Evolutionary conservation across 2,329 filamentous ascomycete species (phyloP).

Genomic region (Cladosporium phlei): DNA sequence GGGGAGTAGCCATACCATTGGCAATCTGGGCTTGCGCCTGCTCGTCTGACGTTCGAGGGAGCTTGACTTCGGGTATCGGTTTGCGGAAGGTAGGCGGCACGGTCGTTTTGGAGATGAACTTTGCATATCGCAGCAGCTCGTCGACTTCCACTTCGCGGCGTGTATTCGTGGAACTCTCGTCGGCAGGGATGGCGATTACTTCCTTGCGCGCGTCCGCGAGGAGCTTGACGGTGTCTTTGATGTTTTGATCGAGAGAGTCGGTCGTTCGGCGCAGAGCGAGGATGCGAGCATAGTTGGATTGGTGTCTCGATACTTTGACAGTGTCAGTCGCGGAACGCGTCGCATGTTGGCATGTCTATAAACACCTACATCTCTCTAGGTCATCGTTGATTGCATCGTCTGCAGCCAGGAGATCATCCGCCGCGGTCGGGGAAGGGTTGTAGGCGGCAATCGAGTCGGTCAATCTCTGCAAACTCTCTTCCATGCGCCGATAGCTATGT

Average conservation of each 20-base stretch:
- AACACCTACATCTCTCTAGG: constrained; percentile 56
- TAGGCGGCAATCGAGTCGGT: constrained; percentile 79
- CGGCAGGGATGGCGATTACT: constrained; percentile 59
- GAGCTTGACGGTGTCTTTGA: constrained; percentile 64
- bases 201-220: constrained; percentile 70
- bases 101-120: constrained; percentile 74
- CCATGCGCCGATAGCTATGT: constrained; percentile 42
- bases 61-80: constrained; percentile 17
- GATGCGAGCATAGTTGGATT: constrained; percentile 67
- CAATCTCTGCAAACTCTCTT: constrained; percentile 56
- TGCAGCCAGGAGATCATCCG: constrained; percentile 64
- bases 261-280: constrained; percentile 63
- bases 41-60: constrained; percentile 9
- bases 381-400: constrained; percentile 64
- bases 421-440: constrained; percentile 65
- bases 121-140: constrained; percentile 72
- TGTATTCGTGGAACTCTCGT: constrained; percentile 39
- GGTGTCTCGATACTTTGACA: constrained; percentile 63
- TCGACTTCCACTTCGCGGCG: constrained; percentile 57
- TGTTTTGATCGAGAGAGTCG: constrained; percentile 62
- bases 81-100: constrained; percentile 57
- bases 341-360: too few relatives aligned
- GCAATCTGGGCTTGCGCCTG: constrained; percentile 21
- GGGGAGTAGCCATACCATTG: constrained; percentile 31
- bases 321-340: background rate